A percentile compares a stretch with the other conserved stretches of the same genome.
These are phyloP conservation scores for Neofusicoccum sp. DNA, from an alignment of 2,329 filamentous ascomycete genomes.

Conservation along the genomic window DNA sequence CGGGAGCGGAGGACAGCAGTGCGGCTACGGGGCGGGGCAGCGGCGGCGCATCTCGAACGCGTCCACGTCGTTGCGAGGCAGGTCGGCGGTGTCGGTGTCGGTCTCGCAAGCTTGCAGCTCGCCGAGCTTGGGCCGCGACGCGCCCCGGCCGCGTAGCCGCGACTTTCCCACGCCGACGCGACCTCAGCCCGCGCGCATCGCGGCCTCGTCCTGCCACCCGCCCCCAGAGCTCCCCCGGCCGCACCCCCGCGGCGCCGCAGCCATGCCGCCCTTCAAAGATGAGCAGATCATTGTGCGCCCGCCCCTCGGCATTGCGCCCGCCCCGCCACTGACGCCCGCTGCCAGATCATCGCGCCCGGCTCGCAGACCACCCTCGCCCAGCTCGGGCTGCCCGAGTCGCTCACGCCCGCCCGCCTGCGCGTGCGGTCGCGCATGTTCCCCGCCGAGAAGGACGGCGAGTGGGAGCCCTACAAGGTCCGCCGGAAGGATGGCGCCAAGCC, in stretches of 20 bases:
- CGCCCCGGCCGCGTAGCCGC: neutral
- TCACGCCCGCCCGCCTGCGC: conserved; percentile 84
- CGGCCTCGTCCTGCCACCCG: neutral
- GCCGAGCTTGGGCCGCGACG: conserved; percentile 1
- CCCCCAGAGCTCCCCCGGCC: neutral
- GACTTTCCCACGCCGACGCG: conserved; percentile 16
- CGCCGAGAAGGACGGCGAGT: conserved; percentile 71
- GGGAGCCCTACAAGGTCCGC: conserved; percentile 78
- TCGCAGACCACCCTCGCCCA: conserved; percentile 89
- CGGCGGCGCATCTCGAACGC: too few relatives aligned
- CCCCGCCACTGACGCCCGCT: neutral
- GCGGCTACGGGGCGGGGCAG: neutral
- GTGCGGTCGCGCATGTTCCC: conserved; percentile 93
- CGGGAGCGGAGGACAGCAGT: neutral
- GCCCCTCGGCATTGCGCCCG: neutral
- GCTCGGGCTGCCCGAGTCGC: conserved; percentile 82
- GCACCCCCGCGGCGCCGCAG: conserved; percentile 12
- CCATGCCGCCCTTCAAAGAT: conserved; percentile 47
- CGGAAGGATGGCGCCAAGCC: conserved; percentile 34
- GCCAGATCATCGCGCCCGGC: conserved; percentile 70
- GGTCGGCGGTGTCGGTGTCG: too few relatives aligned
- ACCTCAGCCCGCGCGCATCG: conserved; percentile 9
- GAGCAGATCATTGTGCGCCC: conserved; percentile 44
- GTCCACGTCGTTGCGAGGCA: too few relatives aligned
- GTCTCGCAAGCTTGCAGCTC: conserved; percentile 5